Conservation (phyloP, 352 stramenopile genomes). For the Globisporangium spiculum region DNA sequence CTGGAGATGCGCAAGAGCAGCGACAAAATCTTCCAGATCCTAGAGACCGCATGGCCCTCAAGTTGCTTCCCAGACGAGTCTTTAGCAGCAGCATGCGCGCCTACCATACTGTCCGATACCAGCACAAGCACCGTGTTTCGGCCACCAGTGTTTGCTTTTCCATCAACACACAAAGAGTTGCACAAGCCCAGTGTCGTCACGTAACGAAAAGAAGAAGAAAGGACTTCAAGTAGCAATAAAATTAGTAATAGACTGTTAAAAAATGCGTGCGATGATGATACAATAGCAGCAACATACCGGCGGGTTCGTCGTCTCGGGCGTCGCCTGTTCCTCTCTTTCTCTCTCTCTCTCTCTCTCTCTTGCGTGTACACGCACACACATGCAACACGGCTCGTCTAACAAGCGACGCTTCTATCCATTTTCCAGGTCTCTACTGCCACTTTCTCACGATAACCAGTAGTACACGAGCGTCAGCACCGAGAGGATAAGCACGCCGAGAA, state of each 20-base stretch:
- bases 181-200: background rate
- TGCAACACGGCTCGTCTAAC: background rate
- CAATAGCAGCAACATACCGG: background rate
- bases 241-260: slow-evolving; percentile 13
- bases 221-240: slow-evolving; percentile 1
- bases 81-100: background rate
- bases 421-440: background rate
- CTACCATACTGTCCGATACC: background rate
- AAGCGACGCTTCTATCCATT: slow-evolving; percentile 10
- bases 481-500: slow-evolving; percentile 21
- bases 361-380: background rate
- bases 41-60: slow-evolving; percentile 38
- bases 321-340: background rate
- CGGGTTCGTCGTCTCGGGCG: background rate
- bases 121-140: slow-evolving; percentile 11
- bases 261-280: background rate
- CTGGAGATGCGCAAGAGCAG: slow-evolving; percentile 32
- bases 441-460: slow-evolving; percentile 18
- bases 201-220: slow-evolving; percentile 2
- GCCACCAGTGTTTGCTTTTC: slow-evolving; percentile 29
- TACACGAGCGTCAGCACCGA: slow-evolving; percentile 18
- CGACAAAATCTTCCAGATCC: slow-evolving; percentile 35
- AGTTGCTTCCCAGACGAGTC: slow-evolving; percentile 1
- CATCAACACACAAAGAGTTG: background rate
- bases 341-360: background rate